Percentiles rank a stretch among this genome's conserved stretches.
Conservation (phyloP, 345 rosid species). For the Aquilaria sinensis region DNA sequence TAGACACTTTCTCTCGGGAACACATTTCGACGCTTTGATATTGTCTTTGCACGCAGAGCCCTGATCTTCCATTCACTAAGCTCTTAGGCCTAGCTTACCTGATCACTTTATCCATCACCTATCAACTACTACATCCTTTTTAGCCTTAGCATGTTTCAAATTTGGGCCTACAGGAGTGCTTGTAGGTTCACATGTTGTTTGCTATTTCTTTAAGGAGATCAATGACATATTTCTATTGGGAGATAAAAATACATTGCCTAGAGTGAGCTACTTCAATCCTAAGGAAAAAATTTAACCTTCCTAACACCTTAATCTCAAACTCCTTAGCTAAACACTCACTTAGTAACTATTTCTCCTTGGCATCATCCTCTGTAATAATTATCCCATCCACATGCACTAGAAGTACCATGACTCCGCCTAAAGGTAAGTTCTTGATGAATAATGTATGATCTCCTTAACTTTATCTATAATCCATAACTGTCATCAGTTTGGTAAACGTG, state of each 20-base stretch:
- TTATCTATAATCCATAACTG: background rate
- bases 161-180: background rate
- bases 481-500: background rate
- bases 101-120: no score
- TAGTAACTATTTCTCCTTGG: no score
- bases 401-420: no score
- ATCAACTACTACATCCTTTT: background rate
- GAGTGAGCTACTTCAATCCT: background rate
- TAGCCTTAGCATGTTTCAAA: background rate
- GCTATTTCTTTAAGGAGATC: background rate
- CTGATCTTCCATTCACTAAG: no score
- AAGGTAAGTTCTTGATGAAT: background rate
- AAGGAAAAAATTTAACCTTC: background rate
- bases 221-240: background rate
- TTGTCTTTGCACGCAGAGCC: no score
- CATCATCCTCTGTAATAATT: no score
- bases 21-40: no score
- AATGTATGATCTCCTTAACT: background rate
- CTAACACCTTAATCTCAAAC: no score
- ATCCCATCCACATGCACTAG: no score
- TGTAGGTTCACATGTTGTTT: background rate
- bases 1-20: no score
- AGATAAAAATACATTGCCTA: background rate
- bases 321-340: no score
- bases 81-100: no score